These are phyloP conservation scores for Naganishia friedmannii DNA, from an alignment of 768 basidiomycete species.

Conservation along the genomic window DNA sequence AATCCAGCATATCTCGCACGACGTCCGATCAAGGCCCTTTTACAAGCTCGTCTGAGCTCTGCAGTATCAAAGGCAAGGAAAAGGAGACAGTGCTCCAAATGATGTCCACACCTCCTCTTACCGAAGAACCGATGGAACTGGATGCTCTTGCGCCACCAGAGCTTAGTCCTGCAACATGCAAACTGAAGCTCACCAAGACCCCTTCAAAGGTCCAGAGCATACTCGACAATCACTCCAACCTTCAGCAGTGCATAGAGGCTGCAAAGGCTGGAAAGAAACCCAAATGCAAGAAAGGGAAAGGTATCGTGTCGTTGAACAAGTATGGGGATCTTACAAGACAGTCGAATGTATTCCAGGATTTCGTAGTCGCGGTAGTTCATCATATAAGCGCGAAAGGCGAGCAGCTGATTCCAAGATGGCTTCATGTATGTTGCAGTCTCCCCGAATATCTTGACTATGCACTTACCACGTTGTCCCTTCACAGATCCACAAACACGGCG, in stretches of 20 bases:
- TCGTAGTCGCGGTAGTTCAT: constrained; percentile 1
- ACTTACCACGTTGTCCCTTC: background rate
- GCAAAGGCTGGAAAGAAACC: background rate
- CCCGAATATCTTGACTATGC: background rate
- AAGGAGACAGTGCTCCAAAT: background rate
- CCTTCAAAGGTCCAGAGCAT: background rate
- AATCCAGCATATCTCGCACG: constrained; percentile 3
- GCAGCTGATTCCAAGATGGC: constrained; percentile 4
- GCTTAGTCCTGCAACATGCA: background rate
- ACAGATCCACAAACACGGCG: constrained; percentile 7
- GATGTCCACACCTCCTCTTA: background rate
- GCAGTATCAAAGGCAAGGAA: background rate
- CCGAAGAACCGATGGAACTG: background rate
- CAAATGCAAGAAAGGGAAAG: constrained; percentile 6
- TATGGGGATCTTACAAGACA: background rate
- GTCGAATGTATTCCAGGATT: background rate
- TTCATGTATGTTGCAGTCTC: background rate
- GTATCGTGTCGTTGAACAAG: background rate
- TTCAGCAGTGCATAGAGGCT: background rate
- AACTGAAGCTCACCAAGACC: background rate
- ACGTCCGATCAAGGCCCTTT: background rate
- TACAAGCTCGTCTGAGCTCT: background rate
- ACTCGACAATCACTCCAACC: background rate
- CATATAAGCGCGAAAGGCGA: background rate
- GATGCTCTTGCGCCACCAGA: background rate